These are phyloP conservation scores for Monilinia fructigena DNA, from an alignment of 2,329 filamentous ascomycete genomes.

Conservation along the genomic window DNA sequence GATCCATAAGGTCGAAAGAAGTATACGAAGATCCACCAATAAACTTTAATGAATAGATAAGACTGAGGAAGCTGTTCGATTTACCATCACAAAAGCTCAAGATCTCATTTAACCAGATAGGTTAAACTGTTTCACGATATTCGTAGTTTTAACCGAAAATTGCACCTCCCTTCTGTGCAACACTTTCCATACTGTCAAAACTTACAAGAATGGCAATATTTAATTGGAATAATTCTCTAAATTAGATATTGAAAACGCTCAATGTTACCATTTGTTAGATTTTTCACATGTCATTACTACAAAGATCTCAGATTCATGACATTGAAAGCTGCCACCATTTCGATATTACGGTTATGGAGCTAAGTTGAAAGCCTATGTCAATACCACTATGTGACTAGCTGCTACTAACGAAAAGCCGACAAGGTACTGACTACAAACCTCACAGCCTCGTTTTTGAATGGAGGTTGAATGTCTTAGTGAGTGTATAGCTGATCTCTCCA, in stretches of 20 bases:
- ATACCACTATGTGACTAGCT: background rate
- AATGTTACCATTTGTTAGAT: background rate
- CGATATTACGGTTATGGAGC: background rate
- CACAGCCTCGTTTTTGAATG: slow-evolving; percentile 9
- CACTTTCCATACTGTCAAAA: background rate
- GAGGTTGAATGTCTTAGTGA: slow-evolving; percentile 2
- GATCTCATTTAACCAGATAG: background rate
- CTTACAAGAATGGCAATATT: background rate
- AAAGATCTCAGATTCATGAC: background rate
- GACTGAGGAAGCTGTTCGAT: background rate
- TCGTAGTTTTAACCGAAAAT: background rate
- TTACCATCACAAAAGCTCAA: background rate
- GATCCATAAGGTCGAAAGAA: background rate
- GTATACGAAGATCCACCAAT: background rate
- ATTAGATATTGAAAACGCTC: background rate
- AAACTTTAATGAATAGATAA: background rate
- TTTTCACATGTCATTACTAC: background rate
- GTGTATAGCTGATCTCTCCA: background rate
- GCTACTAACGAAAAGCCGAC: background rate
- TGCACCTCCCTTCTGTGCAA: background rate
- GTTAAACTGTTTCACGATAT: background rate
- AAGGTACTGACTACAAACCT: background rate
- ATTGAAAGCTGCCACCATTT: background rate
- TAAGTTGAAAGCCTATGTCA: background rate
- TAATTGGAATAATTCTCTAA: background rate